Conservation (phyloP, 2,329 filamentous ascomycete species). For the Fusarium oligoseptatum region DNA sequence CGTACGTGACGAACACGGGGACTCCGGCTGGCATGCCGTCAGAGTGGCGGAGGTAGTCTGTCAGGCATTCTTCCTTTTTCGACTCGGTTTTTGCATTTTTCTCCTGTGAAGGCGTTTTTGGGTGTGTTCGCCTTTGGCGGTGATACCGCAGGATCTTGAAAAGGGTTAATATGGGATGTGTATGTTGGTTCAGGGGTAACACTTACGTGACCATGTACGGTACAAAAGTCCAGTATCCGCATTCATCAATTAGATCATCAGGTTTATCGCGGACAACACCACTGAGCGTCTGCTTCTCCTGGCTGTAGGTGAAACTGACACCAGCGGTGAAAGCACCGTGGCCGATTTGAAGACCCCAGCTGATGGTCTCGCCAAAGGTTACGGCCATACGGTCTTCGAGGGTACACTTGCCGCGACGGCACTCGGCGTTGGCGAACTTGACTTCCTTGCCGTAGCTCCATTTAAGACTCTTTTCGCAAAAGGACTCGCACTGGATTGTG, state of each 20-base stretch:
- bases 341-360: constrained; percentile 2
- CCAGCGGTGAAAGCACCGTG: constrained; percentile 5
- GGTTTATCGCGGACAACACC: constrained; percentile 10
- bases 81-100: constrained; percentile 12
- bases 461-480: background rate
- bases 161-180: background rate
- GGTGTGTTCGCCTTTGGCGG: constrained; percentile 3
- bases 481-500: background rate
- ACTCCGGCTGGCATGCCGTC: background rate
- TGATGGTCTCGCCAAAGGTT: constrained; percentile 5
- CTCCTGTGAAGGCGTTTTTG: constrained; percentile 8
- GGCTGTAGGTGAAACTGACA: constrained; percentile 7
- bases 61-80: constrained; percentile 16
- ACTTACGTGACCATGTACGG: constrained; percentile 13
- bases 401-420: background rate
- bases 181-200: background rate
- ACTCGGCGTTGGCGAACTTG: constrained; percentile 4
- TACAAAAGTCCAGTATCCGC: constrained; percentile 25
- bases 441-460: background rate
- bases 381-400: background rate
- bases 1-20: constrained; percentile 6
- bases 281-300: constrained; percentile 6
- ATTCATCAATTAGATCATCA: constrained; percentile 7
- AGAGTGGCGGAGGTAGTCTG: background rate
- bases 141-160: constrained; percentile 6